Percentiles rank a stretch among this genome's conserved stretches.
Evolutionary conservation across 768 basidiomycete species (phyloP).

Genomic region (Russula olivacea): DNA sequence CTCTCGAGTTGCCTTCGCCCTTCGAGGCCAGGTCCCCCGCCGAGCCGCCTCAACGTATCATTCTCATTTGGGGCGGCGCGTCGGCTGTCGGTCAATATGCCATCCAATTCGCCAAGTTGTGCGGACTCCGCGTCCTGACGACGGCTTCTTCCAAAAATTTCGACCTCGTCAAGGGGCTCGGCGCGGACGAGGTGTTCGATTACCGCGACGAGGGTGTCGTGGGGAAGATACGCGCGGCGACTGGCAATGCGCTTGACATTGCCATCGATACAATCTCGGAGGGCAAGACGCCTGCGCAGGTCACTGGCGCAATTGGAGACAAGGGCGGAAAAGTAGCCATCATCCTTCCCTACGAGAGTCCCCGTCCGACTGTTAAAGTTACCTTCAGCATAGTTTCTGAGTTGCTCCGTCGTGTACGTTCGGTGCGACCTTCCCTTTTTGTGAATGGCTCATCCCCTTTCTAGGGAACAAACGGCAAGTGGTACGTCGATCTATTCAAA

Average conservation of each 20-base stretch:
- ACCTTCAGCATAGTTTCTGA: not conserved
- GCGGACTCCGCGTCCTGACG: slow-evolving; percentile 33
- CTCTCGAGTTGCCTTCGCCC: slow-evolving; percentile 17
- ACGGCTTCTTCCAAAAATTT: slow-evolving; percentile 36
- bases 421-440: no score
- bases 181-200: slow-evolving; percentile 35
- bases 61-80: slow-evolving; percentile 26
- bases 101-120: slow-evolving; percentile 31
- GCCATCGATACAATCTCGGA: slow-evolving; percentile 27
- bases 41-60: not conserved
- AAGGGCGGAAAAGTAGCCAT: slow-evolving; percentile 22
- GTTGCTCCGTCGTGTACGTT: not conserved
- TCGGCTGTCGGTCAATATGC: slow-evolving; percentile 36
- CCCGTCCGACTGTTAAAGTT: slow-evolving; percentile 8
- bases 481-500: slow-evolving; percentile 25
- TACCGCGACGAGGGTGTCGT: slow-evolving; percentile 29
- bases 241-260: slow-evolving; percentile 23
- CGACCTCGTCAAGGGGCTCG: slow-evolving; percentile 32
- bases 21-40: not conserved
- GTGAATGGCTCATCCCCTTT: not conserved
- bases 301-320: slow-evolving; percentile 16
- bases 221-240: slow-evolving; percentile 27
- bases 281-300: slow-evolving; percentile 10
- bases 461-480: slow-evolving; percentile 24
- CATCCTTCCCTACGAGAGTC: slow-evolving; percentile 16